Percentiles rank a stretch among this genome's conserved stretches.
Conservation (phyloP, 345 rosid species). For the Salix arbutifolia region DNA sequence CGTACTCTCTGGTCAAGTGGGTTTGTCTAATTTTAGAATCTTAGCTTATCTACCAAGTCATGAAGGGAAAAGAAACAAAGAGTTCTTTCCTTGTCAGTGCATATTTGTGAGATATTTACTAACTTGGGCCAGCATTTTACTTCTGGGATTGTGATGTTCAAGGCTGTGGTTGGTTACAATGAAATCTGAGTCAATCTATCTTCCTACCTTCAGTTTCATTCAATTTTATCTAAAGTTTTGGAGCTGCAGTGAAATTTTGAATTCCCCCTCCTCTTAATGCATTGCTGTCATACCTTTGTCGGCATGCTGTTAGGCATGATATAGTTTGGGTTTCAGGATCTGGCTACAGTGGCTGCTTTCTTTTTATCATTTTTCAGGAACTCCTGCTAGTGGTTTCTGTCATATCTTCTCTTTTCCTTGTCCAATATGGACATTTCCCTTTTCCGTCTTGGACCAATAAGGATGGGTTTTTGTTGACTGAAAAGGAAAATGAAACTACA, state of each 20-base stretch:
- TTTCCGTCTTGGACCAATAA: no score
- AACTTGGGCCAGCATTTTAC: neutral
- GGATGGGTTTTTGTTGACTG: no score
- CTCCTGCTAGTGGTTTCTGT: no score
- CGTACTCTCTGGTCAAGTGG: neutral
- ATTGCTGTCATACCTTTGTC: no score
- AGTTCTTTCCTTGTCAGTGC: neutral
- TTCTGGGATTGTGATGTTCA: neutral
- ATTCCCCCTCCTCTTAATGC: no score
- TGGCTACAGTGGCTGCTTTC: no score
- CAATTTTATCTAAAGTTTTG: neutral
- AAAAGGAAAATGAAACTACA: neutral
- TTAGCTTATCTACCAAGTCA: neutral
- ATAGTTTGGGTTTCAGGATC: no score
- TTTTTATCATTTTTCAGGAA: no score
- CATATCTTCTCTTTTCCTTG: no score
- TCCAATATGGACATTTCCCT: no score
- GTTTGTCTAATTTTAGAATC: neutral
- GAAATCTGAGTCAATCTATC: neutral
- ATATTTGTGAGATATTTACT: neutral
- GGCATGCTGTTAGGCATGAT: no score
- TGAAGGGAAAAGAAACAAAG: conserved; percentile 3
- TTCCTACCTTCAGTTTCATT: neutral
- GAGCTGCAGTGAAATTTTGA: neutral
- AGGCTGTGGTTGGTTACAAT: neutral